Evolutionary conservation across 768 basidiomycete species (phyloP), one percentile per base, ranked within the genome.

Genomic region (Amanita pallidorosea): DNA sequence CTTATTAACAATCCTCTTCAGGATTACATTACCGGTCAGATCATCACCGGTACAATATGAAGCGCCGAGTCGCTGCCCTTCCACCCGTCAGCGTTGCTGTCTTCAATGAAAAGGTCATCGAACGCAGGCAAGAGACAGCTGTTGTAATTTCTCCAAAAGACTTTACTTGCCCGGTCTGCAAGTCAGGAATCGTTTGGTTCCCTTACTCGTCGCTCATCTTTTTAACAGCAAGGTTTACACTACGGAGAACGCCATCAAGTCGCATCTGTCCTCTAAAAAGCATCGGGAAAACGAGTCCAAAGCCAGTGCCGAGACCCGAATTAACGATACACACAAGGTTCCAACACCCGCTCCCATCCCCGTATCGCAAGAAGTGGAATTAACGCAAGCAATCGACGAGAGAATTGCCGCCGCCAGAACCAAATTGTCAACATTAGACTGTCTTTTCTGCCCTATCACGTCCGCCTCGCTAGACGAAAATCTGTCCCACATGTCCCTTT

Each of bases 11-110:
- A 27, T 31, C 11, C 22, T 22, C 15, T n/a, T 11, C 58, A 90
- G 88, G 95, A 53, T 68, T 70, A 0, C 96, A 99, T 63, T 97
- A 95, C 66, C 80, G 82, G 55, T 89, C 90, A 22, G 96, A 99
- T 66, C 87, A 88, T 65, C 96, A 99, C 70, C 75, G 93, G 48
- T 99, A 99, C 69, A 99, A 99, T 63, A 91, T 97, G 83, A 95
- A 95, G 73, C 86, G 94, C 56, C 82, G 92, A 25, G 88, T 98
- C 15, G 94, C 95, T 2, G 80, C 77, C 5, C 76, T 99, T 2
- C 86, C 90, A 7, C 93, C 95, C 2, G 81, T 99, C 59, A 83
- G 80, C 53, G 77, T 75, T 0, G 67, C 74, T 6, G 58, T 83
- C 1, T 99, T 97, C 69, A 85, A 93, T 58, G 79, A 90, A 60